Evolutionary conservation across 306 rosid species (phyloP).

Genomic region (Urtica urens): DNA sequence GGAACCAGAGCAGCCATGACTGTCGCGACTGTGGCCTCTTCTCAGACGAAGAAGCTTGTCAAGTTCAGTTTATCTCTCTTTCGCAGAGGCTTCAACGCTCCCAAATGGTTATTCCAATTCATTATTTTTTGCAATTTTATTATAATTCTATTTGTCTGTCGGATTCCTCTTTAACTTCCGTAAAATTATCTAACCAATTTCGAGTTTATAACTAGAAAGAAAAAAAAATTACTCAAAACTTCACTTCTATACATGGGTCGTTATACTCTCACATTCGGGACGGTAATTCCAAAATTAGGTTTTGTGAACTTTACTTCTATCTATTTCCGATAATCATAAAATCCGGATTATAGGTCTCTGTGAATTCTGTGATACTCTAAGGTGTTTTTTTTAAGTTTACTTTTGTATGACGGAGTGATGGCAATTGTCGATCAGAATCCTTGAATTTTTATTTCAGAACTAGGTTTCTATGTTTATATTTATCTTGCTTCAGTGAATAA

Average conservation of each 20-base stretch:
- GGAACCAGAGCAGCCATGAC: slow-evolving; percentile 33
- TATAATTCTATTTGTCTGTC: not conserved
- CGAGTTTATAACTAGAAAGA: no score
- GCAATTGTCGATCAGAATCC: no score
- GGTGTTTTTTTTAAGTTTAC: no score
- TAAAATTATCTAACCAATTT: no score
- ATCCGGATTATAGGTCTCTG: no score
- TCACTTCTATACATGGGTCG: no score
- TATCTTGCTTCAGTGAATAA: not conserved
- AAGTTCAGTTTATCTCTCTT: slow-evolving; percentile 54
- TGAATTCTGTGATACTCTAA: no score
- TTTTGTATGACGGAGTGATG: no score
- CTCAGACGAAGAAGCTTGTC: slow-evolving; percentile 48
- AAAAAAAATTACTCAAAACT: no score
- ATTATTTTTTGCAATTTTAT: not conserved
- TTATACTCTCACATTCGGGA: no score
- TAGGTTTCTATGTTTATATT: not conserved
- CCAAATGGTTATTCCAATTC: slow-evolving; percentile 55
- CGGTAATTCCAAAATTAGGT: no score
- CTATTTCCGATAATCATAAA: not conserved
- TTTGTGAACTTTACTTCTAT: not conserved
- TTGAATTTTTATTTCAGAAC: not conserved
- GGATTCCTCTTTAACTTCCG: no score
- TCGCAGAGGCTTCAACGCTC: slow-evolving; percentile 66
- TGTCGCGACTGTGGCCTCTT: slow-evolving; percentile 36